Evolutionary conservation across 2,329 filamentous ascomycete genomes (phyloP), one percentile per base, ranked within the genome.

Genomic region (Sclerotinia borealis): DNA sequence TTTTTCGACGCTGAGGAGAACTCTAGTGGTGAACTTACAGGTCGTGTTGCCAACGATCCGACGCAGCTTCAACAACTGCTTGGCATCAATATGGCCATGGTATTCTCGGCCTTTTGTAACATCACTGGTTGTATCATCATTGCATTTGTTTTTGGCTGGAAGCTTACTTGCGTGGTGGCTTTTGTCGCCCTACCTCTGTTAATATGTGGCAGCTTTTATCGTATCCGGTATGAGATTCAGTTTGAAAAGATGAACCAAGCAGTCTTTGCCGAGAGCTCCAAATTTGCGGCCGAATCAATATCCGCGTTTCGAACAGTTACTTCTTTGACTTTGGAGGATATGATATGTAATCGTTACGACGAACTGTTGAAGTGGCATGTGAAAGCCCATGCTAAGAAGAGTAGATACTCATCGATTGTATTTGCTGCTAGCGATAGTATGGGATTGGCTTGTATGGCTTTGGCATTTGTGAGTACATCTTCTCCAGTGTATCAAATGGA

Each of bases 111-210:
- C 10, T 71, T 88, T 27, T 87, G 91, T 72, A 88, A 84, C 55
- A 75, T 93, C 3, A 69, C 85, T 10, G 89, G 88, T 0, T 85
- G 83, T 9, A 75, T 91, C 17, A 77, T 81, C 49, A 88, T 93
- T 59, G 81, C 87, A 1, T 92, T 91, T 69, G 78, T 81, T 4
- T 91, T 88, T 72, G 87, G 88, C 1, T 93, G 90, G 90, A 93
- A 92, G 73, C 79, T 93, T 10, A 85, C 87, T 0, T 76, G 92
- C 0, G 86, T 93, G 0, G 81, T 84, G 0, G 77, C 86, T 10
- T 88, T 85, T 68, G 84, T 89, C 1, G 77, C 79, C 0, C 72
- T 84, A 61, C 83, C 83, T 1, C 73, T 81, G 9, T 78, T 83
- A 4, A 74, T 84, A 9, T 67, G 74, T 4, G 79, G 64, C 17